A percentile compares a stretch with the other conserved stretches of the same genome.
Evolutionary conservation across 2,329 filamentous ascomycete species (phyloP).

Genomic region (Lasiodiplodia hormozganensis): DNA sequence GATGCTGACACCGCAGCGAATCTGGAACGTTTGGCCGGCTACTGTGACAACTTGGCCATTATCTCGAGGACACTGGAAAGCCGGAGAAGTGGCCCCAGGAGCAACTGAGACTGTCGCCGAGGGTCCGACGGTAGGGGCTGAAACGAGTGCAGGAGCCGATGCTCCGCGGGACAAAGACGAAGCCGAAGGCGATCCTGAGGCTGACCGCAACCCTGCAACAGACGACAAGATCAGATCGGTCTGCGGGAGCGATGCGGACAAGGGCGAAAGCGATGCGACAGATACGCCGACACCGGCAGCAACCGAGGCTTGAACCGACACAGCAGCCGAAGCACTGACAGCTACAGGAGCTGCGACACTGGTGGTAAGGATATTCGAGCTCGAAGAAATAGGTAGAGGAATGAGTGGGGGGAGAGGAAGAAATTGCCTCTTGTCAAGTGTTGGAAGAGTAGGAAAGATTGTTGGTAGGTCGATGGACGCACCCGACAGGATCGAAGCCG

Average conservation of each 20-base stretch:
- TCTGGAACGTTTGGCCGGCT: conserved; percentile 12
- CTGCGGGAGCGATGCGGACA: neutral
- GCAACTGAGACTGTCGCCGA: neutral
- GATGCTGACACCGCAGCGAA: conserved; percentile 26
- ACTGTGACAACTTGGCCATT: neutral
- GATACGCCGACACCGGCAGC: neutral
- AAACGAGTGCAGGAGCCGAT: neutral
- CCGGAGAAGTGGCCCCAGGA: neutral
- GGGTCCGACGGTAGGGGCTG: neutral
- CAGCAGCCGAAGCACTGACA: conserved; percentile 6
- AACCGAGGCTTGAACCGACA: neutral
- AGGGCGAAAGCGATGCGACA: neutral
- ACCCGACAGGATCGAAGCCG: conserved; percentile 3
- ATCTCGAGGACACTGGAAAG: conserved; percentile 10
- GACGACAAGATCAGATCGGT: neutral
- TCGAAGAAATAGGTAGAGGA: neutral
- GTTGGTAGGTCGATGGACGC: neutral
- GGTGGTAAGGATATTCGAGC: neutral
- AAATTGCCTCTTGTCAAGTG: conserved; percentile 13
- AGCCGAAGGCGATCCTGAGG: neutral
- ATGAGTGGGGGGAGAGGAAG: neutral
- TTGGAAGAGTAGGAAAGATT: neutral
- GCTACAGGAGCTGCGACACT: conserved; percentile 1
- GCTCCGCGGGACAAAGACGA: neutral
- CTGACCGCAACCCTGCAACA: neutral